Conservation (phyloP, 306 rosid genomes). For the Cicer bijugum region DNA sequence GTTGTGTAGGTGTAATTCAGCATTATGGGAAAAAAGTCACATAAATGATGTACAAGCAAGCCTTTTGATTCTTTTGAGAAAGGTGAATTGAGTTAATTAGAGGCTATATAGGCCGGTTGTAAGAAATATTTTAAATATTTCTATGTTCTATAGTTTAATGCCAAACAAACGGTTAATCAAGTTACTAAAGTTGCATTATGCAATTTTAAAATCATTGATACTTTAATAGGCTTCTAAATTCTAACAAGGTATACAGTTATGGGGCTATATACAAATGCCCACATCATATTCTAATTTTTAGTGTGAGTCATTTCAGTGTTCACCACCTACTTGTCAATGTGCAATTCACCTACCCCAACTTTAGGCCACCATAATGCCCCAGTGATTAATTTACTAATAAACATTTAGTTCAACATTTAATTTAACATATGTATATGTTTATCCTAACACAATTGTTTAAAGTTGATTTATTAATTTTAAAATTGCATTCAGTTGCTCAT, state of each 20-base stretch:
- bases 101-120: constrained; percentile 17
- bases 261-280: constrained; percentile 35
- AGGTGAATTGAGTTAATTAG: constrained; percentile 24
- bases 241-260: constrained; percentile 29
- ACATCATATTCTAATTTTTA: constrained; percentile 45
- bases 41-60: constrained; percentile 17
- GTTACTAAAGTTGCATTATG: constrained; percentile 4
- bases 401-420: too few relatives aligned
- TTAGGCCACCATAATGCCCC: too few relatives aligned
- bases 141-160: background rate
- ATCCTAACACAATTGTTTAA: too few relatives aligned
- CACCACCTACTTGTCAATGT: background rate
- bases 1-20: constrained; percentile 10
- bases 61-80: constrained; percentile 21
- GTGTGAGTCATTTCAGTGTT: constrained; percentile 23
- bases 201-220: constrained; percentile 15
- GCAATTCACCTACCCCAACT: too few relatives aligned
- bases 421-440: too few relatives aligned
- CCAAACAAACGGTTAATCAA: constrained; percentile 28
- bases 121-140: background rate
- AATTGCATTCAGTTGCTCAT: too few relatives aligned
- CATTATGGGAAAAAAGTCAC: background rate
- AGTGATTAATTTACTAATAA: too few relatives aligned
- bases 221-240: constrained; percentile 31
- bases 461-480: too few relatives aligned